phyloP scores from a whole-genome alignment of 2,329 filamentous ascomycete species.

The Apiospora hydei region DNA sequence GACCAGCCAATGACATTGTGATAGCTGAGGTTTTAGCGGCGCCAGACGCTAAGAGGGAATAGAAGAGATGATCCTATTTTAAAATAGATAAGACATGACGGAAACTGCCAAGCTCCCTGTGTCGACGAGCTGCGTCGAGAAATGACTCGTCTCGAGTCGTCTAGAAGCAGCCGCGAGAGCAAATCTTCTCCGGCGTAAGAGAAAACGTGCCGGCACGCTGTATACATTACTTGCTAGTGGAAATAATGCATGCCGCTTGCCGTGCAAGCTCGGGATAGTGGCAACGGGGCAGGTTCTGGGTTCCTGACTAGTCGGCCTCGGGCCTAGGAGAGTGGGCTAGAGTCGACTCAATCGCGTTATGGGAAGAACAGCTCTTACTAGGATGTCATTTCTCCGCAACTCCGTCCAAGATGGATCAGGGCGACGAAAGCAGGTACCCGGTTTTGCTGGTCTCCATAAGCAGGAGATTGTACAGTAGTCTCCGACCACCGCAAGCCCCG shows the following conservation, averaged over 20 bases:
- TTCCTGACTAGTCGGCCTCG: constrained; percentile 16
- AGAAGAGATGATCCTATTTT: constrained; percentile 25
- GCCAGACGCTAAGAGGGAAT: not conserved
- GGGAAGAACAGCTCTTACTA: not conserved
- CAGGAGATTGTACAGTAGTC: constrained; percentile 21
- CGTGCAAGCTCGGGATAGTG: constrained; percentile 11
- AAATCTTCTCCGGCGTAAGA: not conserved
- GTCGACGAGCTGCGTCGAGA: not conserved
- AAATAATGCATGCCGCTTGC: constrained; percentile 12
- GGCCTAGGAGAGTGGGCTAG: not conserved
- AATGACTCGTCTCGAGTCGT: not conserved
- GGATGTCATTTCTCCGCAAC: constrained; percentile 13
- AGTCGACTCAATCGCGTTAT: not conserved
- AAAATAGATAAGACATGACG: constrained; percentile 34
- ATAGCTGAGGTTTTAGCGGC: not conserved
- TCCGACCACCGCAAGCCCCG: constrained; percentile 4
- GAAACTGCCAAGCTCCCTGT: constrained; percentile 29
- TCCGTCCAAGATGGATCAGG: constrained; percentile 5
- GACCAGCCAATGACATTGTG: constrained; percentile 15
- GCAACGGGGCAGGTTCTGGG: not conserved
- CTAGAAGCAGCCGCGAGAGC: not conserved
- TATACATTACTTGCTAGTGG: constrained; percentile 4
- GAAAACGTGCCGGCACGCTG: not conserved
- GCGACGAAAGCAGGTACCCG: constrained; percentile 13
- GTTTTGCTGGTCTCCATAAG: constrained; percentile 8